phyloP scores from a whole-genome alignment of 2,329 filamentous ascomycete species.

The Claviceps arundinis region DNA sequence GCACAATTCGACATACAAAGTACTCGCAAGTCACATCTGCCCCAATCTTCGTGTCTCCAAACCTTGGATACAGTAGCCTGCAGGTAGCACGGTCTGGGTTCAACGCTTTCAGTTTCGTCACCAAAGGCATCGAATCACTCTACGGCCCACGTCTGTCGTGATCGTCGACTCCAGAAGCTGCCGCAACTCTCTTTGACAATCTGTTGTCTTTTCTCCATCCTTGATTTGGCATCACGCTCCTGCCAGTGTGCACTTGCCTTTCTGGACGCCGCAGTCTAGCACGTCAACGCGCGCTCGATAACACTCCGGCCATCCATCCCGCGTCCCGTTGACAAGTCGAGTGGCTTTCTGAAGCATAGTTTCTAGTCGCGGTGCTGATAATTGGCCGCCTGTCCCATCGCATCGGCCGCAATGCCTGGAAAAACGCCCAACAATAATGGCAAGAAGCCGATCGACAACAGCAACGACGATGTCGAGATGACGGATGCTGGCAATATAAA shows the following conservation, averaged over 20 bases:
- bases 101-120: background rate
- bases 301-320: background rate
- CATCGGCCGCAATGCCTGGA: slow-evolving; percentile 44
- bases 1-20: slow-evolving; percentile 3
- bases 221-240: background rate
- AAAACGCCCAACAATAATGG: slow-evolving; percentile 62
- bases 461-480: slow-evolving; percentile 54
- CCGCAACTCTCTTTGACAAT: background rate
- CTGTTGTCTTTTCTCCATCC: slow-evolving; percentile 2
- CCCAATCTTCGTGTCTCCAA: slow-evolving; percentile 10
- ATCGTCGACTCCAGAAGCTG: background rate
- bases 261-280: slow-evolving; percentile 3
- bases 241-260: slow-evolving; percentile 3
- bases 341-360: background rate
- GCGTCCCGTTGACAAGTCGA: background rate
- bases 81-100: background rate
- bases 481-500: slow-evolving; percentile 55
- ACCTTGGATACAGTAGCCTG: slow-evolving; percentile 11
- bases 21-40: slow-evolving; percentile 7
- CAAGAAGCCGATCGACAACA: slow-evolving; percentile 56
- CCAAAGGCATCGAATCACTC: slow-evolving; percentile 4
- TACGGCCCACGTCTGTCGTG: background rate
- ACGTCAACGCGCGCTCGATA: slow-evolving; percentile 3
- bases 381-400: slow-evolving; percentile 1
- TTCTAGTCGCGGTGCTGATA: background rate